Evolutionary conservation across 2,329 filamentous ascomycete species (phyloP), one percentile per base, ranked within the genome.

Genomic region (Verticillium zaregamsianum): DNA sequence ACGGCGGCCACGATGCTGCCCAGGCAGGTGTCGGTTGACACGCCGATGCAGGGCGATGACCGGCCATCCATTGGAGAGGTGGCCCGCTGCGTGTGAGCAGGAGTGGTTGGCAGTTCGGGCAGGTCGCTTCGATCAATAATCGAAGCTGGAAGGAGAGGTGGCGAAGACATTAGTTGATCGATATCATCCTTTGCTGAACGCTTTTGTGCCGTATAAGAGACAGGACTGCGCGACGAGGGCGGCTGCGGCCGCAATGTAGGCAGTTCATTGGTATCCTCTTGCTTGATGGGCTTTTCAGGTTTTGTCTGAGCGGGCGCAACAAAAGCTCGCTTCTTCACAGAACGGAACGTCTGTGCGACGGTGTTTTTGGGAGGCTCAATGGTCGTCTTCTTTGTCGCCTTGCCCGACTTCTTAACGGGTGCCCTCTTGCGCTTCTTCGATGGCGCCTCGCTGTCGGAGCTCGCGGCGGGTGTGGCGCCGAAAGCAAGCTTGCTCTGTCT

Each of bases 401-500:
- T 76, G 45, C 68, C 65, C n/a, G 72, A 63, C 60, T 72, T 68
- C 65, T 75, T 79, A 23, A 69, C 66, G 20, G 69, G 61, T 17
- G 67, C 40, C 58, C 66, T 62, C 58, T 63, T 64, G 45, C 64
- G 58, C 59, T 72, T 73, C 63, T 76, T 75, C 52, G 67, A 39
- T 14, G 59, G 58, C 49, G 68, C 67, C 56, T 66, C 64, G 14
- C 69, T 64, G 45, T 68, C 66, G 2, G 54, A 52, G 56, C 61
- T 31, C 62, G 58, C 55, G 62, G 68, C 5, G 11, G 58, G 58
- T n/a, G 49, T 45, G 28, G 58, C 28, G 58, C 60, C 7, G 63
- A 86, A 85, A 1, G 71, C 66, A 35, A 88, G 77, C 64, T 77
- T 81, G 65, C 77, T 79, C 68, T 88, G 86, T 69, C 82, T 86